A percentile compares a stretch with the other conserved stretches of the same genome.
Evolutionary conservation across 1,284 basidiomycete species (phyloP).

Genomic region (Rhizopogon parksii): DNA sequence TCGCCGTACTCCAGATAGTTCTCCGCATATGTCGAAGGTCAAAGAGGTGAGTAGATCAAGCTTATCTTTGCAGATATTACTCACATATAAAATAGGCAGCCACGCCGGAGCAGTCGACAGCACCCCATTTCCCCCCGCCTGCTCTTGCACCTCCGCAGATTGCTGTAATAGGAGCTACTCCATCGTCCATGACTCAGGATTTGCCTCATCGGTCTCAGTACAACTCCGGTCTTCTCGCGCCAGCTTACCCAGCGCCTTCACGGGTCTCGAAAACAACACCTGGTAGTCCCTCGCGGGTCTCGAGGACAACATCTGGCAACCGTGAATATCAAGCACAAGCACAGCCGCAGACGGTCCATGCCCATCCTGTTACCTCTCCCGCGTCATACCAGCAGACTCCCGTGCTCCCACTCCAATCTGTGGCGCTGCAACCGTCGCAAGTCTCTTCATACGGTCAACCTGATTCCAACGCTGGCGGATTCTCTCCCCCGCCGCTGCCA

Average conservation of each 20-base stretch:
- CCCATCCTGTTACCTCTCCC: constrained; percentile 6
- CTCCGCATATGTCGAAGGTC: constrained; percentile 15
- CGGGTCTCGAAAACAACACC: constrained; percentile 21
- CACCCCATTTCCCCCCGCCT: constrained; percentile 9
- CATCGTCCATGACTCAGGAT: constrained; percentile 13
- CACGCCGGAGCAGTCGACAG: constrained; percentile 16
- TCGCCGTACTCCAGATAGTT: constrained; percentile 16
- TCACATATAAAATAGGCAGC: constrained; percentile 13
- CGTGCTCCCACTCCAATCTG: background rate
- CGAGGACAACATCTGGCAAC: constrained; percentile 20
- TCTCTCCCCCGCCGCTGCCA: constrained; percentile 24
- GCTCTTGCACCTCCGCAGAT: constrained; percentile 22
- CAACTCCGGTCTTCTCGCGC: constrained; percentile 21
- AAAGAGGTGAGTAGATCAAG: constrained; percentile 21
- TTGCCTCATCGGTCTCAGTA: constrained; percentile 18
- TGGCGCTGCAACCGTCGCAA: constrained; percentile 18
- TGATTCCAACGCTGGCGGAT: constrained; percentile 16
- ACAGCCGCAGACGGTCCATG: constrained; percentile 12
- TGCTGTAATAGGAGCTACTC: constrained; percentile 27
- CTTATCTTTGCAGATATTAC: background rate
- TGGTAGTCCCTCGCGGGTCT: constrained; percentile 14
- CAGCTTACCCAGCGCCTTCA: constrained; percentile 23
- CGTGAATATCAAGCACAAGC: constrained; percentile 17
- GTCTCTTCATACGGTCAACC: constrained; percentile 13
- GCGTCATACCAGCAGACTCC: constrained; percentile 16